Conservation (phyloP, 2,329 filamentous ascomycete genomes). For the Dichotomopilus funicola region DNA sequence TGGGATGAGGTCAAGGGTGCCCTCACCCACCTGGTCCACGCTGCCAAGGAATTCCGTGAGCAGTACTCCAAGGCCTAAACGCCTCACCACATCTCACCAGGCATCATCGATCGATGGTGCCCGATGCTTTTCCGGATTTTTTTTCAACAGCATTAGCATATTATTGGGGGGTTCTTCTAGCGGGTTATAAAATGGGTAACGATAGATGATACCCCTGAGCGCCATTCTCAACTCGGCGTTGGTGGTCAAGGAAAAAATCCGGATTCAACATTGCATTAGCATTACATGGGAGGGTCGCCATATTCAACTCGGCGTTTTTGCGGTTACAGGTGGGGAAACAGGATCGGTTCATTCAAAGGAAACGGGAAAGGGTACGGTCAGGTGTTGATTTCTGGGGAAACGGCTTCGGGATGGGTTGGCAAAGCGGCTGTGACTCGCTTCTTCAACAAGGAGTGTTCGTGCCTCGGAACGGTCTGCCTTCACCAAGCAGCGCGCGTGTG, state of each 20-base stretch:
- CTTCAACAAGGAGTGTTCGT: constrained; percentile 24
- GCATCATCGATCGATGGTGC: constrained; percentile 14
- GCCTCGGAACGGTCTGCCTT: constrained; percentile 16
- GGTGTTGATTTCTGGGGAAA: constrained; percentile 14
- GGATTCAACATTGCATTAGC: constrained; percentile 22
- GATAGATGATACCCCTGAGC: constrained; percentile 25
- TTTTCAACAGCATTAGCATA: constrained; percentile 27
- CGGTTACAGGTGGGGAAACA: constrained; percentile 14
- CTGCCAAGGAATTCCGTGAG: constrained; percentile 91
- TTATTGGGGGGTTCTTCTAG: constrained; percentile 20
- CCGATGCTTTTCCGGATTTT: constrained; percentile 22
- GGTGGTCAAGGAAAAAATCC: constrained; percentile 21
- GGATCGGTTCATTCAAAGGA: constrained; percentile 4
- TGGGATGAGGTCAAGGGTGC: constrained; percentile 99
- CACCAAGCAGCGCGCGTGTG: constrained; percentile 21
- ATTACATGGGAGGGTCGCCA: constrained; percentile 22
- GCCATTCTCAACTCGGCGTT: constrained; percentile 27
- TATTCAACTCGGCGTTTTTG: constrained; percentile 25
- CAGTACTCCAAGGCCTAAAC: constrained; percentile 56
- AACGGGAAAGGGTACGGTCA: background rate
- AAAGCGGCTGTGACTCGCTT: constrained; percentile 13
- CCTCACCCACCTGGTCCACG: constrained; percentile 93
- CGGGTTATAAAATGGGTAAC: constrained; percentile 23
- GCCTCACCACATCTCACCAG: constrained; percentile 7
- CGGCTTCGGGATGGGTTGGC: constrained; percentile 5